Base-by-base conservation (phyloP, 192 early-diverging fungal species). In the Fimicolochytrium jonesii region DNA sequence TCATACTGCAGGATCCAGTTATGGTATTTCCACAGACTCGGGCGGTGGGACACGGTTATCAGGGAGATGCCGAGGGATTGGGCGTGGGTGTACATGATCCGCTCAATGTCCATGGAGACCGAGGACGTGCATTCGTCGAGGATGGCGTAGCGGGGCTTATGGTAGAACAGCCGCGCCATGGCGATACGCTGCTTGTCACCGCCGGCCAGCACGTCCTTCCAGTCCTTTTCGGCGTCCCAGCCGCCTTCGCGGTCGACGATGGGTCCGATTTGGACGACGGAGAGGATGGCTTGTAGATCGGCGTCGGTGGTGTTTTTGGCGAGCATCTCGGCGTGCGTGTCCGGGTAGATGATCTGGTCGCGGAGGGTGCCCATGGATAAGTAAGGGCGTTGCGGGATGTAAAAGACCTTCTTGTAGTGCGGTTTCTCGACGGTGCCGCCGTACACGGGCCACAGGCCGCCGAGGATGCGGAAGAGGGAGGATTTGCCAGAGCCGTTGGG, bases 301-400 rank as follows among this genome's bases (percentile, higher is more conserved):
- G 77, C 76, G 61, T 97, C 97, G 10, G 87, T 90, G 6, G 83
- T 67, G 30, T 85, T 80, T 20, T 81, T 79, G 22, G 69, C 71
- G 23, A 71, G 58, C 90, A 95, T 94, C 20, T 97, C 90, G 31
- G 81, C 78, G 11, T 81, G 70, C 28, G 87, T 90, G 69, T 96
- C 86, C 13, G 97, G 97, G 72, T 99, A 99, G 54, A 98, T 96
- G 59, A 99, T 84, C 81, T 97, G 94, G 74, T 97, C 95, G 34
- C 97, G 88, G 46, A 99, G 75, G 1, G 92, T 95, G 39, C 97
- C 94, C 28, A 93, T 69, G 34, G 92, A 87, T 29, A 99, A 77
- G 61, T 99, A 99, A n/a, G 97, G 97, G 33, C 93, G 86, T 72
- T 99, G 97, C 26, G 97, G 95, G 57, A 99, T 92, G 75, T 99